phyloP scores from a whole-genome alignment of 2,329 filamentous ascomycete genomes.

The Basipetospora chlamydospora region DNA sequence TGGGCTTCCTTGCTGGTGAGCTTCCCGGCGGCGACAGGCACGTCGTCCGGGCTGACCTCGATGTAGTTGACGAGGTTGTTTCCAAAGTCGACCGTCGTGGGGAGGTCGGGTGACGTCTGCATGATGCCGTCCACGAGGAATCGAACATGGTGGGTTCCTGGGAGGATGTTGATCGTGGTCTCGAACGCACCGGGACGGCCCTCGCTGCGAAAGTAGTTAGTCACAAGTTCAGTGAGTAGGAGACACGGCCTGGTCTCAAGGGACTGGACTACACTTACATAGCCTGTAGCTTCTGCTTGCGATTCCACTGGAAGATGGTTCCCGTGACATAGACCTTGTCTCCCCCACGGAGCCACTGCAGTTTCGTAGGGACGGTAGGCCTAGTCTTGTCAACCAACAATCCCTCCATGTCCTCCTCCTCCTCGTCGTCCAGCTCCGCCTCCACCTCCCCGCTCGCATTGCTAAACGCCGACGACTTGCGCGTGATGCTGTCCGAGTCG shows the following conservation, averaged over 20 bases:
- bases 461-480: constrained; percentile 44
- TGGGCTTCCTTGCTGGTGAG: constrained; percentile 12
- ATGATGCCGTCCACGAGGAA: constrained; percentile 93
- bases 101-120: constrained; percentile 72
- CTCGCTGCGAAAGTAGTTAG: constrained; percentile 31
- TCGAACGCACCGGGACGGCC: constrained; percentile 52
- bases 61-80: constrained; percentile 98
- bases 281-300: constrained; percentile 74
- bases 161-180: constrained; percentile 67
- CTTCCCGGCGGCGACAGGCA: constrained; percentile 22
- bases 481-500: constrained; percentile 31
- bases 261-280: constrained; percentile 46
- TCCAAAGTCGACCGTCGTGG: constrained; percentile 92
- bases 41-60: constrained; percentile 70
- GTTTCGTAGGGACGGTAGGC: constrained; percentile 65
- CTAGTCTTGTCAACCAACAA: constrained; percentile 60
- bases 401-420: constrained; percentile 60
- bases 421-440: constrained; percentile 80
- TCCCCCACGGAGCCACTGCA: constrained; percentile 74
- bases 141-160: constrained; percentile 91
- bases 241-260: too few species aligned
- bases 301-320: constrained; percentile 94
- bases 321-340: constrained; percentile 94
- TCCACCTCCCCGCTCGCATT: constrained; percentile 45
- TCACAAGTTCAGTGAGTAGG: too few species aligned